Evolutionary conservation across 2,329 filamentous ascomycete genomes (phyloP).

Genomic region (Scedosporium minutisporum): DNA sequence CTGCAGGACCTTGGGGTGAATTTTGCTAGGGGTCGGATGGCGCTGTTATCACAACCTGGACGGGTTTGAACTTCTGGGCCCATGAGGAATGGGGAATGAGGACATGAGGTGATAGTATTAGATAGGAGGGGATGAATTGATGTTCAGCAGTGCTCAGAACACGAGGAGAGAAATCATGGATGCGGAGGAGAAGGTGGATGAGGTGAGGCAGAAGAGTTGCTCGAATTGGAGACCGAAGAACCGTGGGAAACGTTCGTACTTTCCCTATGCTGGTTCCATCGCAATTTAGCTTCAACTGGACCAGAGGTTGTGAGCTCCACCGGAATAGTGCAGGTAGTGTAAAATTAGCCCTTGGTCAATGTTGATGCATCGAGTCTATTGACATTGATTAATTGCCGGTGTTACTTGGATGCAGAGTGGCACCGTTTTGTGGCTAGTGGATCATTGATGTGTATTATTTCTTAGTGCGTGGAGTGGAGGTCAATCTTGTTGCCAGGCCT

Average conservation of each 20-base stretch:
- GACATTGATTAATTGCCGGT: too few species aligned
- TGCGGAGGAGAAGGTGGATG: background rate
- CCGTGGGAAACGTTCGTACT: background rate
- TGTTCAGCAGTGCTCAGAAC: too few species aligned
- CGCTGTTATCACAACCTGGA: background rate
- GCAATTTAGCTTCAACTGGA: background rate
- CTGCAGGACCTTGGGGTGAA: background rate
- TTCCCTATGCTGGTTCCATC: background rate
- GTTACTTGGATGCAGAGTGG: too few species aligned
- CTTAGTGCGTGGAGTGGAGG: too few species aligned
- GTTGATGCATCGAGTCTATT: too few species aligned
- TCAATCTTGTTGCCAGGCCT: too few species aligned
- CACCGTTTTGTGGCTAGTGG: too few species aligned
- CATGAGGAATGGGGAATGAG: background rate
- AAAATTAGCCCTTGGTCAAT: background rate
- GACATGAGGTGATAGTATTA: background rate
- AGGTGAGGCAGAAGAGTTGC: background rate
- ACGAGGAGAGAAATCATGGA: too few species aligned
- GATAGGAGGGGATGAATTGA: too few species aligned
- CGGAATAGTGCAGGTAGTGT: background rate
- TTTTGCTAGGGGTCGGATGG: background rate
- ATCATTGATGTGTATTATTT: too few species aligned
- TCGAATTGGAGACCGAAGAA: background rate
- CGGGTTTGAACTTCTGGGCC: background rate
- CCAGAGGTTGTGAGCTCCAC: background rate